Base-by-base conservation (phyloP, 148 eudicot species). In the Diospyros lotus region DNA sequence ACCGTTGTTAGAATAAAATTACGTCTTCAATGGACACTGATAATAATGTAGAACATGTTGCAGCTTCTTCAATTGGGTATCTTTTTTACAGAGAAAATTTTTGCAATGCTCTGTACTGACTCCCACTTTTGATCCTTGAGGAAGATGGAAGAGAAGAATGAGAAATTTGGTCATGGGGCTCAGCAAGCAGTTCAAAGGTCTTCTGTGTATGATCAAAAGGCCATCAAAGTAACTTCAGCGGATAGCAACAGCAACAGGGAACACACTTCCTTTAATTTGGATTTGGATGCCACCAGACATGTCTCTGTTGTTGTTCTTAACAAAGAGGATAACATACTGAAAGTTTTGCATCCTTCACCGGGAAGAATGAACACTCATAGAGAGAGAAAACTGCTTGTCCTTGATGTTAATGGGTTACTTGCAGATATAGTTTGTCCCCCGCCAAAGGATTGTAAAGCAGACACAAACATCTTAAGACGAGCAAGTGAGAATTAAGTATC, bases 371-470 rank as follows among this genome's bases (percentile, higher is more conserved):
- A 71, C 77, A 72, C 87, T 78, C 0, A 44, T 42, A 69, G 64
- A 64, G 85, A 83, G 73, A 86, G 80, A 83, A 96, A 89, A 74
- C 99, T 96, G 82, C 90, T 96, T 64, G 74, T 96, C 56, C 98
- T 96, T 84, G 99, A 96, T 77, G 75, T 96, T 40, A 96, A 93
- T 84, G 99, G 99, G 66, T 76, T 96, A 44, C 86, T 96, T 78
- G 99, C 94, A 46, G 89, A 92, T 77, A 87, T 94, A 58, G 85
- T 94, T 78, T 76, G 50, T 78, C 93, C 90, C 69, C 88, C 89
- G 59, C 93, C 90, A 50, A 87, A 81, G 81, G 86, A 79, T 9
- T 85, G 83, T 80, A 86, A 72, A 77, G 83, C 87, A 15, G 93
- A 90, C 77, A 86, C 80, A 76, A 86, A 71, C 72, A 87, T 94